Evolutionary conservation across 768 basidiomycete genomes (phyloP).

Genomic region (Tephrocybe sp.): DNA sequence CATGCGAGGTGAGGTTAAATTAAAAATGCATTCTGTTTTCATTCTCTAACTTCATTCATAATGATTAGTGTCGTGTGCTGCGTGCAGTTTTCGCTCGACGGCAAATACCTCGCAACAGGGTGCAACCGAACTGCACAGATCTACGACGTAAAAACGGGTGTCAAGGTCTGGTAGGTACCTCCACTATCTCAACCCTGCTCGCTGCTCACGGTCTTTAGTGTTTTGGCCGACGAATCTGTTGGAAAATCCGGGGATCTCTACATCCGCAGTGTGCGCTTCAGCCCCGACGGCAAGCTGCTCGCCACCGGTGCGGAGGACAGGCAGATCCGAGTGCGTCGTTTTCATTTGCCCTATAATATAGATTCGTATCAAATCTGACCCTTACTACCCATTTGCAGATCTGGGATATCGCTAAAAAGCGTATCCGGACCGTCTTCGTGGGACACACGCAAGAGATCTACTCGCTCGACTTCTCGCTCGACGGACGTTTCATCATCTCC

Average conservation of each 20-base stretch:
- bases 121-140: slow-evolving; percentile 98
- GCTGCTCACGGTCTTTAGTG: too few relatives aligned
- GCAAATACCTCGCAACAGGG: slow-evolving; percentile 89
- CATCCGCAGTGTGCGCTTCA: slow-evolving; percentile 77
- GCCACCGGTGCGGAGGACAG: slow-evolving; percentile 97
- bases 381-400: slow-evolving; percentile 66
- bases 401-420: slow-evolving; percentile 86
- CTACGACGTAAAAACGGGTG: slow-evolving; percentile 87
- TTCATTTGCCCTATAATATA: too few relatives aligned
- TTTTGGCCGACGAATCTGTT: slow-evolving; percentile 30
- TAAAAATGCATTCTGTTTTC: not conserved
- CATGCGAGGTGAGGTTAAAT: slow-evolving; percentile 75
- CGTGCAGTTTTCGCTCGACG: slow-evolving; percentile 92
- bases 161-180: slow-evolving; percentile 71
- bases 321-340: slow-evolving; percentile 68
- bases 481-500: slow-evolving; percentile 84
- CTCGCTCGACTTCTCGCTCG: slow-evolving; percentile 85
- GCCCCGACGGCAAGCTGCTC: slow-evolving; percentile 88
- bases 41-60: too few relatives aligned
- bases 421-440: slow-evolving; percentile 76
- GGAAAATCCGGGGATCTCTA: slow-evolving; percentile 53
- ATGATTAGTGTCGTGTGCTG: slow-evolving; percentile 78
- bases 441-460: slow-evolving; percentile 95
- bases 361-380: slow-evolving; percentile 20
- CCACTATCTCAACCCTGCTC: not conserved